Conservation (phyloP, 2,329 filamentous ascomycete species). For the Trichoderma hamatum region DNA sequence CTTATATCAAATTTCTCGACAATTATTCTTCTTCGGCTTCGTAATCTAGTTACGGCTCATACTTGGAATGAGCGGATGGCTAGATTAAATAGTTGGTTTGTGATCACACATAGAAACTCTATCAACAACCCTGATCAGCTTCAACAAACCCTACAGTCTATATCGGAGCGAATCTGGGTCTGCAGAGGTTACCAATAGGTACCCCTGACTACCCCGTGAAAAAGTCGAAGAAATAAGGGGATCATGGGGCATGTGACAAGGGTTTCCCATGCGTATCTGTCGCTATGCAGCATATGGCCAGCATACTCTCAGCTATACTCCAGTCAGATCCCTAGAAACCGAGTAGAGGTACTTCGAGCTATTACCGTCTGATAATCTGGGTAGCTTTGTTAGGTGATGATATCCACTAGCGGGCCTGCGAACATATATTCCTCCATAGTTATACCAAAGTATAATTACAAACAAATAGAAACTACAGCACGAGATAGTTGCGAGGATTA, state of each 20-base stretch:
- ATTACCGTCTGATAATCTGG: no score
- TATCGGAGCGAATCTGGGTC: neutral
- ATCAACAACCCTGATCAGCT: neutral
- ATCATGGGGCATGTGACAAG: neutral
- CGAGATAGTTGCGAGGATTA: no score
- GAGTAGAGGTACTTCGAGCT: no score
- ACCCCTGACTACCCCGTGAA: slow-evolving; percentile 4
- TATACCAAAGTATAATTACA: no score
- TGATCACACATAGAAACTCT: neutral
- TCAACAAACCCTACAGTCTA: neutral
- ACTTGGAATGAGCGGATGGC: neutral
- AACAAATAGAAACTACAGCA: no score
- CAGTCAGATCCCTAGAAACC: no score
- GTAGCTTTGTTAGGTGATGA: no score
- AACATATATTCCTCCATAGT: no score
- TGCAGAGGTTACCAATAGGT: neutral
- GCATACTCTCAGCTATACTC: no score
- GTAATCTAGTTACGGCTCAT: neutral
- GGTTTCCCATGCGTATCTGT: neutral
- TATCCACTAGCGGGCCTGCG: no score
- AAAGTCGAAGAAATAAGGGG: neutral
- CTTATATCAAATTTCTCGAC: neutral
- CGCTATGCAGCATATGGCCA: no score
- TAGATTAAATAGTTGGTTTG: neutral
- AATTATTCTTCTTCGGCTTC: neutral